phyloP scores from a whole-genome alignment of 139 green algal species.

The Monoraphidium neglectum region DNA sequence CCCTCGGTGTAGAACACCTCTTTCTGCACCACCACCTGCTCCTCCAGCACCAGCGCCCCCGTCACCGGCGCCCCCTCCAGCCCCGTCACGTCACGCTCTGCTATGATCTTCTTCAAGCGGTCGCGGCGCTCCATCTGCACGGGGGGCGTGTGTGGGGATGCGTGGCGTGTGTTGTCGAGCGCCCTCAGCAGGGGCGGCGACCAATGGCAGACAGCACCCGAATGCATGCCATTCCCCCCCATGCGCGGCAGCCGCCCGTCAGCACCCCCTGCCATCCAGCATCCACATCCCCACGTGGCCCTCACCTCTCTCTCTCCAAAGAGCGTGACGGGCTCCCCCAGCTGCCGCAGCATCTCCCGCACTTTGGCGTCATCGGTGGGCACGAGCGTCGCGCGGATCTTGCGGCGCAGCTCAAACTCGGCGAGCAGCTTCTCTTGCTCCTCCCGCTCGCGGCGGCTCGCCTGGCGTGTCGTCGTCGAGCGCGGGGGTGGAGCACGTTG shows the following conservation, averaged over 20 bases:
- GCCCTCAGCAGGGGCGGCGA: not conserved
- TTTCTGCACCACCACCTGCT: slow-evolving; percentile 52
- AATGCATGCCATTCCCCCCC: no score
- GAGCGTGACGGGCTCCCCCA: slow-evolving; percentile 92
- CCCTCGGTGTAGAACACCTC: slow-evolving; percentile 98
- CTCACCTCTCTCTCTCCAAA: slow-evolving; percentile 93
- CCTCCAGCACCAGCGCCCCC: slow-evolving; percentile 45
- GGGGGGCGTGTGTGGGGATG: not conserved
- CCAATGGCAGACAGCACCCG: not conserved
- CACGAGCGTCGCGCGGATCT: slow-evolving; percentile 68
- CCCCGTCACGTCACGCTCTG: slow-evolving; percentile 59
- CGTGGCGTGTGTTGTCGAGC: not conserved
- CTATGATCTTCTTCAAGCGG: slow-evolving; percentile 82
- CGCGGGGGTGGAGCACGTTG: no score
- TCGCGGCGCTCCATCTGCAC: slow-evolving; percentile 88
- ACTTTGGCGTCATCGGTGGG: slow-evolving; percentile 80
- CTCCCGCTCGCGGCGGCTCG: slow-evolving; percentile 30
- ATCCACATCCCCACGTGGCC: not conserved
- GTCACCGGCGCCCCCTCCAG: slow-evolving; percentile 28
- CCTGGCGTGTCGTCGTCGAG: slow-evolving; percentile 13
- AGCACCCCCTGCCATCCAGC: no score
- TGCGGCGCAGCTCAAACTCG: slow-evolving; percentile 77
- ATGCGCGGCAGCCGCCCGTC: no score
- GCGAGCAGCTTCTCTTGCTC: slow-evolving; percentile 72
- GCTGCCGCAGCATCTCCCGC: slow-evolving; percentile 69